A percentile compares a stretch with the other conserved stretches of the same genome.
Conservation (phyloP, 2,329 filamentous ascomycete species). For the Lecanicillium sp. region DNA sequence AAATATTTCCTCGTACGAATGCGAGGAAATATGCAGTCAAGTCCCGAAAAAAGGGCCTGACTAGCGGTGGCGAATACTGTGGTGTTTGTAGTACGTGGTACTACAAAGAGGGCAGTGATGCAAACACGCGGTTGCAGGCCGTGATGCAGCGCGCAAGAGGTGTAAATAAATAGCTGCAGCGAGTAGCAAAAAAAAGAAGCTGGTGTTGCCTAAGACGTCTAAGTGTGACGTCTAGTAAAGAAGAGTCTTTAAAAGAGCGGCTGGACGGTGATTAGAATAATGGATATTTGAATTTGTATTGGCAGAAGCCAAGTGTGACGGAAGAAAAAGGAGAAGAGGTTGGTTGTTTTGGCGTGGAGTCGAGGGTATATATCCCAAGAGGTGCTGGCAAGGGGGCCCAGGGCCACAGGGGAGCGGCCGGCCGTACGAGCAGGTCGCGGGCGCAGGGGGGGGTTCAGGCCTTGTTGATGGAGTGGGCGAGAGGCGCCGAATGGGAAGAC, state of each 20-base stretch:
- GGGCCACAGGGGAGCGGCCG: slow-evolving; percentile 1
- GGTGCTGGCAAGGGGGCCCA: slow-evolving; percentile 4
- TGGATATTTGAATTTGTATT: slow-evolving; percentile 3
- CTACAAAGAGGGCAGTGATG: slow-evolving; percentile 1
- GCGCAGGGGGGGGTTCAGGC: not conserved
- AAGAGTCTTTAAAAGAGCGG: slow-evolving; percentile 4
- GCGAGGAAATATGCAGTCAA: slow-evolving; percentile 20
- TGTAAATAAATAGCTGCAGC: no score
- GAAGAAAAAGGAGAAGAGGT: slow-evolving; percentile 7
- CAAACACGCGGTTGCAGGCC: no score
- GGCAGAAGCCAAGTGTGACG: slow-evolving; percentile 10
- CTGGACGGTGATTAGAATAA: slow-evolving; percentile 1
- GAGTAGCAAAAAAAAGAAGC: slow-evolving; percentile 2
- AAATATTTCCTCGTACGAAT: slow-evolving; percentile 21
- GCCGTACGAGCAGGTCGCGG: not conserved
- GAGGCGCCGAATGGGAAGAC: not conserved
- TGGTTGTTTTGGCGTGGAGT: slow-evolving; percentile 3
- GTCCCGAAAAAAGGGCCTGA: slow-evolving; percentile 16
- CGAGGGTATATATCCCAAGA: slow-evolving; percentile 6
- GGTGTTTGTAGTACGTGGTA: no score
- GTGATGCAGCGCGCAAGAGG: no score
- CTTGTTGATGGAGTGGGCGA: not conserved
- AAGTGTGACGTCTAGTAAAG: slow-evolving; percentile 5
- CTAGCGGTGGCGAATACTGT: slow-evolving; percentile 12
- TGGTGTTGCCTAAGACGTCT: slow-evolving; percentile 3